Evolutionary conservation across 2,329 filamentous ascomycete species (phyloP).

Genomic region (Bipolaris cookei): DNA sequence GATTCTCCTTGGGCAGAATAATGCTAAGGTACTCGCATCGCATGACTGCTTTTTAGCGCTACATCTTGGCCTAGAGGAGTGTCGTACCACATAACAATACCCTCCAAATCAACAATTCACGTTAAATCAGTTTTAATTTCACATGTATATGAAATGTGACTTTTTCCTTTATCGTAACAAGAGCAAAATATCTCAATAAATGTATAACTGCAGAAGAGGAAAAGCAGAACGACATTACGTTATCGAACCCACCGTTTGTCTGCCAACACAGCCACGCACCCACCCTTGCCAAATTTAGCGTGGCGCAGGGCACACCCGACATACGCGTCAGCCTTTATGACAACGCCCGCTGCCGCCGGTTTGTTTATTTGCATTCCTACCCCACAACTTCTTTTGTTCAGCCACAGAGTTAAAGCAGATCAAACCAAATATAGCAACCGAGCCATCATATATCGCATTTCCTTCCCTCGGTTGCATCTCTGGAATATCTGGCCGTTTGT

Average conservation of each 20-base stretch:
- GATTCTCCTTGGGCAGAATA: background rate
- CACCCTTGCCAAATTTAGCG: conserved; percentile 27
- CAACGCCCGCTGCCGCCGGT: no score
- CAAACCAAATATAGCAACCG: no score
- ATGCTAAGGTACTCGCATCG: background rate
- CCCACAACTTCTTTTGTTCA: no score
- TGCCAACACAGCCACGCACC: conserved; percentile 22
- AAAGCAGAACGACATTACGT: background rate
- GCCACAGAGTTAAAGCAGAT: no score
- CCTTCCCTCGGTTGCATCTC: no score
- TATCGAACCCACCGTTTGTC: background rate
- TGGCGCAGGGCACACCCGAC: conserved; percentile 26
- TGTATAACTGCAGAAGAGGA: background rate
- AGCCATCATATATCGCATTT: no score
- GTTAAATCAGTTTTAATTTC: no score
- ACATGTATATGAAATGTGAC: background rate
- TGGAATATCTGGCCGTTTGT: no score
- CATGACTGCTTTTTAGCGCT: background rate
- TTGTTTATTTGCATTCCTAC: no score
- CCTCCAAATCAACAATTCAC: background rate
- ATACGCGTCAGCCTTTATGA: conserved; percentile 22
- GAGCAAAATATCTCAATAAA: background rate
- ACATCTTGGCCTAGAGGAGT: background rate
- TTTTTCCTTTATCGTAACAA: background rate
- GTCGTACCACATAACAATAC: background rate